A percentile compares a stretch with the other conserved stretches of the same genome.
phyloP scores from a whole-genome alignment of 768 basidiomycete species.

The Lyophyllum decastes region DNA sequence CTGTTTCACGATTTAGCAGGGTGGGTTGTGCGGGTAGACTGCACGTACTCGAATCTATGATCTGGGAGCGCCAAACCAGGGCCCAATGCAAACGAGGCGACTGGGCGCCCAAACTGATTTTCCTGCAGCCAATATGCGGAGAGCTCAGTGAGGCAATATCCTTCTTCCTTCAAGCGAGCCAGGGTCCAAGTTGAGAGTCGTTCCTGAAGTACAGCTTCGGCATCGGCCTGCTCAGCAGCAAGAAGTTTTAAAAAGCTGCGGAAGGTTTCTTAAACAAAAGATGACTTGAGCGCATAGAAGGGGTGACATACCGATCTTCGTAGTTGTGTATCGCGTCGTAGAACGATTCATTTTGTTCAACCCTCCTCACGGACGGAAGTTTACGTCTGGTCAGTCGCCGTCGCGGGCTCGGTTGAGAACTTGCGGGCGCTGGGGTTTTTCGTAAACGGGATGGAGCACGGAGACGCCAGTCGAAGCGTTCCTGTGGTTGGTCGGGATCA shows the following conservation, averaged over 20 bases:
- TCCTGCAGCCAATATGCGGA: constrained; percentile 68
- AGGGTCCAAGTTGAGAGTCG: constrained; percentile 71
- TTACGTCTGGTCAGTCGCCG: constrained; percentile 36
- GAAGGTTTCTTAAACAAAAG: background rate
- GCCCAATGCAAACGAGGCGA: constrained; percentile 66
- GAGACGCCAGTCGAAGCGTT: constrained; percentile 64
- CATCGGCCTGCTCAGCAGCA: constrained; percentile 64
- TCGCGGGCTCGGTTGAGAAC: background rate
- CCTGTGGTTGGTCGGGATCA: constrained; percentile 14
- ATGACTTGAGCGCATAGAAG: background rate
- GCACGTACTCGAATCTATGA: constrained; percentile 69
- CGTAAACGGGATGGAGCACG: constrained; percentile 48
- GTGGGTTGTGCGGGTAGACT: background rate
- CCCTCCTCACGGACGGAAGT: constrained; percentile 32
- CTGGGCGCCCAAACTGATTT: constrained; percentile 63
- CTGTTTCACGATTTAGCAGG: constrained; percentile 36
- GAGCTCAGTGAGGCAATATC: constrained; percentile 69
- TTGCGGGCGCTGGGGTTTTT: constrained; percentile 12
- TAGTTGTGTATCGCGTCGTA: constrained; percentile 57
- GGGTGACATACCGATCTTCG: constrained; percentile 44
- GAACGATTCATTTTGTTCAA: constrained; percentile 40
- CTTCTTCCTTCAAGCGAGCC: constrained; percentile 60
- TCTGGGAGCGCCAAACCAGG: constrained; percentile 64
- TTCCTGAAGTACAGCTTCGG: constrained; percentile 57
- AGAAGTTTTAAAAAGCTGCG: constrained; percentile 50